Conservation (phyloP, 2,329 filamentous ascomycete genomes). For the Clonostachys solani region DNA sequence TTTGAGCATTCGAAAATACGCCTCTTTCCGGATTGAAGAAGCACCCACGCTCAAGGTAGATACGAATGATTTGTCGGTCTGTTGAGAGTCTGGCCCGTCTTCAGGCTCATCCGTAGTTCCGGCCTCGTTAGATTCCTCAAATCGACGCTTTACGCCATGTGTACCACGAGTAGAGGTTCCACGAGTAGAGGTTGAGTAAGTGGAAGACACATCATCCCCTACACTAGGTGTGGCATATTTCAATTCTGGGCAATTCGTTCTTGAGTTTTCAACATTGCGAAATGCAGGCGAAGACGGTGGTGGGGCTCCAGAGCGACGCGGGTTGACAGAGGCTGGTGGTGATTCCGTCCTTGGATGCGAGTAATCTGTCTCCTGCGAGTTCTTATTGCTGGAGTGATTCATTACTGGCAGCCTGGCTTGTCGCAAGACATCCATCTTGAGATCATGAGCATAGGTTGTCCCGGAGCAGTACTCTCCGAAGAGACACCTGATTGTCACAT, state of each 20-base stretch:
- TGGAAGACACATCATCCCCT: too few relatives aligned
- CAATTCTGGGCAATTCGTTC: too few relatives aligned
- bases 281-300: too few relatives aligned
- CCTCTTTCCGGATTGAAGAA: constrained; percentile 19
- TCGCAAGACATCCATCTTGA: constrained; percentile 40
- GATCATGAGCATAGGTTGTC: constrained; percentile 60
- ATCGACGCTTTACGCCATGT: too few relatives aligned
- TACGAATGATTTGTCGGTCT: constrained; percentile 5
- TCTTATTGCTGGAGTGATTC: neutral
- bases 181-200: too few relatives aligned
- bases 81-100: constrained; percentile 1
- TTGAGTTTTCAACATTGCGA: too few relatives aligned
- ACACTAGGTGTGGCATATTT: too few relatives aligned
- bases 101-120: too few relatives aligned
- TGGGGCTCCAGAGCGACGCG: too few relatives aligned
- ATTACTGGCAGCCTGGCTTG: neutral
- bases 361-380: constrained; percentile 1
- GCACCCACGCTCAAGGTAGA: constrained; percentile 8
- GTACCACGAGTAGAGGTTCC: too few relatives aligned
- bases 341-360: constrained; percentile 1
- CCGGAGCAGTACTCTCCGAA: constrained; percentile 69
- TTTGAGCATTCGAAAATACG: constrained; percentile 24
- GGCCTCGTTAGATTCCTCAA: too few relatives aligned
- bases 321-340: neutral
- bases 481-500: constrained; percentile 58